Base-by-base conservation (phyloP, 1,284 basidiomycete species). In the Leccinum pseudoinsigne region DNA sequence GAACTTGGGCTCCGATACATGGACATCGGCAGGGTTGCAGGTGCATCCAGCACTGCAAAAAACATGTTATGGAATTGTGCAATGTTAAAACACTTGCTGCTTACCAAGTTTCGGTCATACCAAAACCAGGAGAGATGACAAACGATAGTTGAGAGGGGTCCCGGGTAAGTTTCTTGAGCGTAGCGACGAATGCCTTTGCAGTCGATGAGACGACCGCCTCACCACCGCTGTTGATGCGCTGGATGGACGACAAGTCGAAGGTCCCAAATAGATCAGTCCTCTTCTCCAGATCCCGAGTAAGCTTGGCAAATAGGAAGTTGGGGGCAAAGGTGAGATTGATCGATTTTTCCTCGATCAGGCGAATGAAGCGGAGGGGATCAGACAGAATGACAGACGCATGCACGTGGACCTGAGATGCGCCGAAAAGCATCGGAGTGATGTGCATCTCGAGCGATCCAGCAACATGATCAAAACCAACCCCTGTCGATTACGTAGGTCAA, bases 301-400 rank as follows among this genome's bases (percentile, higher is more conserved):
- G 69, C 38, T 76, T 77, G 1, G 79, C 73, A 6, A 81, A 68
- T 21, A 81, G 70, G 69, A 81, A 81, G 70, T 81, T 81, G n/a
- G 79, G 79, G n/a, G 76, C 77, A 63, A 81, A 81, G 0, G 78
- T 61, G 18, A 72, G 16, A 9, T 59, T 59, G 42, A 73, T 70
- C 4, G 65, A 70, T 50, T 68, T 68, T 8, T 60, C 61, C 7
- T 75, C 71, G 16, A 72, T 73, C 58, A 75, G 51, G 2, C 60
- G 72, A 28, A 72, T 66, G 38, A 67, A 62, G 3, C 64, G 62
- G 12, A 74, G 34, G 2, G 68, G 59, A 18, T 72, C 71, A 1
- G 73, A 66, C 16, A 72, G 36, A 12, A 72, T 71, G 31, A 60
- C 69, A 6, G 73, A 72, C 1, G 72, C 62, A 38, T 72, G 73